Percentiles rank a stretch among this genome's conserved stretches.
These are phyloP conservation scores for Claviceps fusiformis DNA, from an alignment of 2,329 filamentous ascomycete genomes.

Conservation along the genomic window DNA sequence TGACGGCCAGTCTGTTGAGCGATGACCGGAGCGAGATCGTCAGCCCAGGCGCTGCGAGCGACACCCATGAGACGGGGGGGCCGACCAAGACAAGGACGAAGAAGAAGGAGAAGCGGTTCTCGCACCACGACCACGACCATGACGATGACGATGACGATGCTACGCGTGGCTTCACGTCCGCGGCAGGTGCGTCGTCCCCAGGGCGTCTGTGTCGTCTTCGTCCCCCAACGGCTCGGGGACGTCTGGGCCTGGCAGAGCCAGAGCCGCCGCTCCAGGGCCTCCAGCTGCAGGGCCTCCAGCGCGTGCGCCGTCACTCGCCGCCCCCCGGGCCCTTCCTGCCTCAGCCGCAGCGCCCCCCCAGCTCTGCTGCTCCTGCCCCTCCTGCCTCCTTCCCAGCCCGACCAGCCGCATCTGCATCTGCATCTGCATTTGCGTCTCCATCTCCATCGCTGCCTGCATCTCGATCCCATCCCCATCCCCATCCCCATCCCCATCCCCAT, in stretches of 20 bases:
- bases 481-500: background rate
- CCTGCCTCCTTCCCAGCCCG: background rate
- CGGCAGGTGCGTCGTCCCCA: background rate
- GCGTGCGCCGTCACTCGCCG: background rate
- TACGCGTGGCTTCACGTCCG: background rate
- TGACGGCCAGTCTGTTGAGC: conserved; percentile 2
- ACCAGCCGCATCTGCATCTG: background rate
- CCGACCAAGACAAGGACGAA: background rate
- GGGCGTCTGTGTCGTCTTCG: background rate
- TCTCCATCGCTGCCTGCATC: background rate
- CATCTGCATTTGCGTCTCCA: background rate
- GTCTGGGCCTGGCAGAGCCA: background rate
- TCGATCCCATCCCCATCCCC: conserved; percentile 7
- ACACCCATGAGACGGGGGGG: background rate
- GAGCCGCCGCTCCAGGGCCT: too few species aligned
- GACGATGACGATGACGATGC: background rate
- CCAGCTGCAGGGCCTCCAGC: background rate
- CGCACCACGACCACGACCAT: background rate
- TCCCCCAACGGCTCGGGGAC: background rate
- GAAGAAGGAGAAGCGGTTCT: background rate
- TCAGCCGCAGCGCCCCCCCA: background rate
- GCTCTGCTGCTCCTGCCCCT: background rate
- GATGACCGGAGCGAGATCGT: background rate
- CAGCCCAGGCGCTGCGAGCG: background rate
- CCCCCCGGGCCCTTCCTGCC: background rate